Evolutionary conservation across 257 asterid species (phyloP).

Genomic region (Mitragyna speciosa): DNA sequence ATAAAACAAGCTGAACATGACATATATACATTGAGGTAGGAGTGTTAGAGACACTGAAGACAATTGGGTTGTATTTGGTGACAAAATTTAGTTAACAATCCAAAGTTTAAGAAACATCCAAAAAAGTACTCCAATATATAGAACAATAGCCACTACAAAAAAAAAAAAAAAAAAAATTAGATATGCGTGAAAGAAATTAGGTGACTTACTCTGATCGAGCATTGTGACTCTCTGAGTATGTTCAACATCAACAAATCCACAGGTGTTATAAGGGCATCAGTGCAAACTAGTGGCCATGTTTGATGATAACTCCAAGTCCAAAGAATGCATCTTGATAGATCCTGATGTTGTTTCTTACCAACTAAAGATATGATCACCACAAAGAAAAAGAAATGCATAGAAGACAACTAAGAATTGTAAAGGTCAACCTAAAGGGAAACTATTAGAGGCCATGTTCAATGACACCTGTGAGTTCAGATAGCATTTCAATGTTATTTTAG

Average conservation of each 20-base stretch:
- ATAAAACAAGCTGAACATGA: background rate
- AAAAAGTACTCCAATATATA: background rate
- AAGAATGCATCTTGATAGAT: slow-evolving; percentile 91
- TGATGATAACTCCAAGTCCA: slow-evolving; percentile 99
- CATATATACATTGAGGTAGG: background rate
- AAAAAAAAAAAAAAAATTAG: too few relatives aligned
- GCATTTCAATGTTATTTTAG: background rate
- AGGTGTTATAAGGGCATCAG: slow-evolving; percentile 86
- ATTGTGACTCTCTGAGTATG: slow-evolving; percentile 82
- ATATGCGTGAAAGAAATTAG: background rate
- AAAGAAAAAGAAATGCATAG: too few relatives aligned
- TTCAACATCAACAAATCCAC: slow-evolving; percentile 81
- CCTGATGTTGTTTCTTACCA: slow-evolving; percentile 38
- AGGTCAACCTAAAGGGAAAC: background rate
- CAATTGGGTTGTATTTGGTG: background rate
- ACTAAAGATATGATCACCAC: slow-evolving; percentile 2
- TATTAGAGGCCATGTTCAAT: background rate
- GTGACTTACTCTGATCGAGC: slow-evolving; percentile 74
- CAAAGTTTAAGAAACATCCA: background rate
- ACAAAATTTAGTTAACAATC: background rate
- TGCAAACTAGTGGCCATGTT: slow-evolving; percentile 96
- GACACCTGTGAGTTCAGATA: background rate
- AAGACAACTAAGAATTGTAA: background rate
- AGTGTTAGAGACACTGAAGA: background rate
- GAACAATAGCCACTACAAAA: background rate